Conservation (phyloP, 441 rosid genomes). For the Jatropha multifida region DNA sequence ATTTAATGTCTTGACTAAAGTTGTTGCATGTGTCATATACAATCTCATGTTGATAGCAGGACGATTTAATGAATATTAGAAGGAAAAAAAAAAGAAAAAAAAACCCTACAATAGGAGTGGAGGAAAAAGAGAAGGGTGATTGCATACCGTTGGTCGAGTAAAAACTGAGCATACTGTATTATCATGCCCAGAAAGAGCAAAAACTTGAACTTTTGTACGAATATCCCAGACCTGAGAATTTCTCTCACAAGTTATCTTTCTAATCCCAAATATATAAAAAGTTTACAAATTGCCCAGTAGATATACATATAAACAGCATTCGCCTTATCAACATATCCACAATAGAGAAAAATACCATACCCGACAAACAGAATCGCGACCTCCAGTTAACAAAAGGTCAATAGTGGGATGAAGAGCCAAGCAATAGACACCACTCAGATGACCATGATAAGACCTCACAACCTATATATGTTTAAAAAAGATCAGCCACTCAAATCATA, state of each 20-base stretch:
- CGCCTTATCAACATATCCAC: not conserved
- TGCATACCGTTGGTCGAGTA: conserved; percentile 79
- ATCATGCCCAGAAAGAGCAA: conserved; percentile 94
- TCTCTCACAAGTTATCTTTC: conserved; percentile 16
- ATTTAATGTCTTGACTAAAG: not conserved
- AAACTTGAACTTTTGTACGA: conserved; percentile 93
- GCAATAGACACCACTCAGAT: conserved; percentile 98
- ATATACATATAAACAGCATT: not conserved
- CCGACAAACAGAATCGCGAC: conserved; percentile 99
- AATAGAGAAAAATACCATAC: conserved; percentile 40
- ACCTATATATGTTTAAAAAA: conserved; percentile 45
- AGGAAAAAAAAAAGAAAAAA: not conserved
- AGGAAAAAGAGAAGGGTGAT: not conserved
- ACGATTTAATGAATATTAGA: not conserved
- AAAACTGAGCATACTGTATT: conserved; percentile 98
- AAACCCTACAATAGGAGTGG: not conserved
- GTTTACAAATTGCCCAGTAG: not conserved
- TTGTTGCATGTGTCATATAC: not conserved
- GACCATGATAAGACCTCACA: conserved; percentile 97
- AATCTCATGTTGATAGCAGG: not conserved
- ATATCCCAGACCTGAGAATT: conserved; percentile 89
- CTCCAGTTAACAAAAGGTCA: conserved; percentile 88
- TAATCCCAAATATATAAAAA: not conserved
- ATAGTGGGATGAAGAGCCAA: conserved; percentile 95
- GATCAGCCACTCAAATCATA: not conserved